Percentiles rank a stretch among this genome's conserved stretches.
Conservation (phyloP, 1,284 basidiomycete genomes). For the Trametes polyzona region DNA sequence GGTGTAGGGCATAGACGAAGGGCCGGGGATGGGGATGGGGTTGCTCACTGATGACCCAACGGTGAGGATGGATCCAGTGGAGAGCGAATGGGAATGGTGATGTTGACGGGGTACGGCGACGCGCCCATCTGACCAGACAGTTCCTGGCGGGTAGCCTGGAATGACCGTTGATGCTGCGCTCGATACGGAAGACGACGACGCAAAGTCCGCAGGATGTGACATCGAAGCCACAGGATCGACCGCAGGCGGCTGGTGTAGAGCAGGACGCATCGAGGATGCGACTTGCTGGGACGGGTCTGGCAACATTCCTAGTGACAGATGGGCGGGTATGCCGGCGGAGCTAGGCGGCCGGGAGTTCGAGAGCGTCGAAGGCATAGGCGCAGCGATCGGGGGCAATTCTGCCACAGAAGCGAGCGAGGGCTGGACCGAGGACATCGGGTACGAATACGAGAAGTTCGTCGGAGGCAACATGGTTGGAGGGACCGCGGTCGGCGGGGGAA, state of each 20-base stretch:
- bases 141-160: conserved; percentile 15
- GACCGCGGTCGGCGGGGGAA: conserved; percentile 28
- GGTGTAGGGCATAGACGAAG: conserved; percentile 21
- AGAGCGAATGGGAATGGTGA: conserved; percentile 36
- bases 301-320: conserved; percentile 31
- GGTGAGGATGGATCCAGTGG: conserved; percentile 37
- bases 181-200: conserved; percentile 16
- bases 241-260: conserved; percentile 15
- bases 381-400: conserved; percentile 29
- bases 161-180: conserved; percentile 12
- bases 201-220: conserved; percentile 24
- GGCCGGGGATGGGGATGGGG: conserved; percentile 30
- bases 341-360: conserved; percentile 48
- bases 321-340: conserved; percentile 40
- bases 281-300: conserved; percentile 32
- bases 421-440: conserved; percentile 27
- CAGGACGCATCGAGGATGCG: conserved; percentile 20
- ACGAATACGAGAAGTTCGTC: conserved; percentile 31
- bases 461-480: conserved; percentile 36
- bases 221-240: conserved; percentile 22
- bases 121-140: conserved; percentile 30
- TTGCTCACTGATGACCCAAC: conserved; percentile 21
- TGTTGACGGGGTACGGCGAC: conserved; percentile 20
- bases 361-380: conserved; percentile 35
- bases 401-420: conserved; percentile 28